Percentiles rank a stretch among this genome's conserved stretches.
Conservation (phyloP, 2,329 filamentous ascomycete species). For the Colletotrichum tamarilloi region DNA sequence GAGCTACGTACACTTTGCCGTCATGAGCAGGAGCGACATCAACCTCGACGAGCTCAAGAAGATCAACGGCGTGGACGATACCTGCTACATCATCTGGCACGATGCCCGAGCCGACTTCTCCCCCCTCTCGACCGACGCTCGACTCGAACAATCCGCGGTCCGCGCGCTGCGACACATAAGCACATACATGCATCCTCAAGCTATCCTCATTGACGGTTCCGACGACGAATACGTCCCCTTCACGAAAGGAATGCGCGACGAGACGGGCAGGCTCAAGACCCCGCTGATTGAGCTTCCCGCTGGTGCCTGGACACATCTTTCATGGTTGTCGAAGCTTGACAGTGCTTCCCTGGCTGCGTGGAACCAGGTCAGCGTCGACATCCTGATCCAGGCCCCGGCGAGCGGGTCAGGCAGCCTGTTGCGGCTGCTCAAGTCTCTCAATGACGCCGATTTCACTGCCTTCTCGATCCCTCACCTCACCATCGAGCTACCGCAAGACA, state of each 20-base stretch:
- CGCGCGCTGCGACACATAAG: constrained; percentile 79
- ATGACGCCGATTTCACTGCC: constrained; percentile 79
- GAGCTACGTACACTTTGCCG: constrained; percentile 83
- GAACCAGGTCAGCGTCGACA: constrained; percentile 82
- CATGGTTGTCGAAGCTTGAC: constrained; percentile 85
- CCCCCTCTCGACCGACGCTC: constrained; percentile 74
- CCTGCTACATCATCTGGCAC: constrained; percentile 74
- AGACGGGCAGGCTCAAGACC: constrained; percentile 62
- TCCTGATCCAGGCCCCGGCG: constrained; percentile 81
- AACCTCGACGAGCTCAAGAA: constrained; percentile 74
- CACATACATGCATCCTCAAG: constrained; percentile 81
- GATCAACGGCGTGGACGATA: constrained; percentile 81
- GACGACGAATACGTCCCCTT: constrained; percentile 77
- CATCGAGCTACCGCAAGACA: constrained; percentile 80
- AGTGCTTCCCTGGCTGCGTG: constrained; percentile 78
- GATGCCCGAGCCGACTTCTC: constrained; percentile 83
- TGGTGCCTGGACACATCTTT: constrained; percentile 69
- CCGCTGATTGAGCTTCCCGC: constrained; percentile 81
- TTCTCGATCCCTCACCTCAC: constrained; percentile 79
- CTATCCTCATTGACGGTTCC: constrained; percentile 77
- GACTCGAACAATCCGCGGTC: constrained; percentile 73
- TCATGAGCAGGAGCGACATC: constrained; percentile 80
- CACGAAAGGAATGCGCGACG: constrained; percentile 66
- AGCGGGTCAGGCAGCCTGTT: constrained; percentile 79
- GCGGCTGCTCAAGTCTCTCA: constrained; percentile 80